Conservation (phyloP, 2,329 filamentous ascomycete species). For the Lachnellula occidentalis region DNA sequence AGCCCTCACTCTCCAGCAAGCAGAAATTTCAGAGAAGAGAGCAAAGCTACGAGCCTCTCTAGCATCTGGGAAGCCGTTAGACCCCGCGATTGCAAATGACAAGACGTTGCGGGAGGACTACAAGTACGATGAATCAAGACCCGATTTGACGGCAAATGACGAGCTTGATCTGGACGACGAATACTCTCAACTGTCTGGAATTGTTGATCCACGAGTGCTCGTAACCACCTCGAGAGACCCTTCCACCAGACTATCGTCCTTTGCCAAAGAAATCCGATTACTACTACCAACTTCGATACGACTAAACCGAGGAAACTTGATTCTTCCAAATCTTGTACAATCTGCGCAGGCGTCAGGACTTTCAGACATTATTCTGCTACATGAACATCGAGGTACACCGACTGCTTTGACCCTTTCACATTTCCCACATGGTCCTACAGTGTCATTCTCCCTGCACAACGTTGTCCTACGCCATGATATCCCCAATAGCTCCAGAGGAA, state of each 20-base stretch:
- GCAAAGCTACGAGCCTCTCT: constrained; percentile 81
- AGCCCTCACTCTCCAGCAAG: constrained; percentile 80
- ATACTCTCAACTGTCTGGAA: constrained; percentile 83
- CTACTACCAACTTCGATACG: constrained; percentile 80
- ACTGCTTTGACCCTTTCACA: constrained; percentile 85
- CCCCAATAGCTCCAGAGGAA: constrained; percentile 78
- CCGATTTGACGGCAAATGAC: constrained; percentile 61
- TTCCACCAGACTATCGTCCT: constrained; percentile 76
- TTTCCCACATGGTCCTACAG: constrained; percentile 82
- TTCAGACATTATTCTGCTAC: constrained; percentile 78
- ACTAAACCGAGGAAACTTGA: constrained; percentile 84
- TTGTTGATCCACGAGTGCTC: constrained; percentile 82
- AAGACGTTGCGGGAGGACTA: constrained; percentile 78
- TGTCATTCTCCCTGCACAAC: constrained; percentile 85
- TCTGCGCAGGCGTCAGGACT: constrained; percentile 77
- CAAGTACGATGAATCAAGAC: constrained; percentile 83
- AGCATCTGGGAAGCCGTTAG: constrained; percentile 81
- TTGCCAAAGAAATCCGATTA: constrained; percentile 85
- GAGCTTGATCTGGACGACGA: constrained; percentile 79
- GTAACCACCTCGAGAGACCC: constrained; percentile 90
- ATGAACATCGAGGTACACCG: constrained; percentile 89
- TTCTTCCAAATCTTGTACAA: constrained; percentile 77
- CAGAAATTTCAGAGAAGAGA: constrained; percentile 87
- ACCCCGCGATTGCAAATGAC: constrained; percentile 79
- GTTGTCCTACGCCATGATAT: constrained; percentile 91